phyloP scores from a whole-genome alignment of 306 rosid genomes.

The peach (Prunus persica) region DNA sequence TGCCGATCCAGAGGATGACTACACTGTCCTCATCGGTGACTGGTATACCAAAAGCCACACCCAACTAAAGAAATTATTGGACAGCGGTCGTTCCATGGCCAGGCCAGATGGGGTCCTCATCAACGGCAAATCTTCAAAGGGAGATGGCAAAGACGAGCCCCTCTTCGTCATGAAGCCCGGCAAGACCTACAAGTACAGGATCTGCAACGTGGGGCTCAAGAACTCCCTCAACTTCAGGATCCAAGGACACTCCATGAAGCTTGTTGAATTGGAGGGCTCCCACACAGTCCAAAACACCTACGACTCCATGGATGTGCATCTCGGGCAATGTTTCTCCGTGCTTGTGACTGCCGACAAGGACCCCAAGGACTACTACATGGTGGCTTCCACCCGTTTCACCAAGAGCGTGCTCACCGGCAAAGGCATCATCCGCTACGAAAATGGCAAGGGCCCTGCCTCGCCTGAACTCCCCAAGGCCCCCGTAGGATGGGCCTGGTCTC shows the following conservation, averaged over 20 bases:
- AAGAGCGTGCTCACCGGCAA: constrained; percentile 39
- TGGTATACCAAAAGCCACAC: constrained; percentile 79
- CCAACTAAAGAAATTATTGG: constrained; percentile 38
- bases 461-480: constrained; percentile 58
- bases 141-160: constrained; percentile 57
- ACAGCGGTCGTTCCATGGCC: constrained; percentile 54
- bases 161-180: constrained; percentile 72
- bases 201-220: constrained; percentile 78
- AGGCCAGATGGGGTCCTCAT: constrained; percentile 64
- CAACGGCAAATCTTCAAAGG: constrained; percentile 61
- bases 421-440: constrained; percentile 48
- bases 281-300: constrained; percentile 68
- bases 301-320: constrained; percentile 69
- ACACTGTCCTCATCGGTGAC: constrained; percentile 71
- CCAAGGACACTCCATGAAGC: constrained; percentile 61
- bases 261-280: constrained; percentile 88
- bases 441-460: constrained; percentile 53
- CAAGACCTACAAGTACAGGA: constrained; percentile 67
- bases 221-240: constrained; percentile 66
- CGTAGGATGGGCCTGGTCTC: constrained; percentile 87
- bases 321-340: constrained; percentile 62
- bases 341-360: constrained; percentile 66
- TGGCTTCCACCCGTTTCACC: constrained; percentile 71
- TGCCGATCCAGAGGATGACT: constrained; percentile 75
- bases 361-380: constrained; percentile 66